Percentiles rank a stretch among this genome's conserved stretches.
These are phyloP conservation scores for Phlyctochytrium bullatum DNA, from an alignment of 192 early-diverging fungal genomes.

Conservation along the genomic window DNA sequence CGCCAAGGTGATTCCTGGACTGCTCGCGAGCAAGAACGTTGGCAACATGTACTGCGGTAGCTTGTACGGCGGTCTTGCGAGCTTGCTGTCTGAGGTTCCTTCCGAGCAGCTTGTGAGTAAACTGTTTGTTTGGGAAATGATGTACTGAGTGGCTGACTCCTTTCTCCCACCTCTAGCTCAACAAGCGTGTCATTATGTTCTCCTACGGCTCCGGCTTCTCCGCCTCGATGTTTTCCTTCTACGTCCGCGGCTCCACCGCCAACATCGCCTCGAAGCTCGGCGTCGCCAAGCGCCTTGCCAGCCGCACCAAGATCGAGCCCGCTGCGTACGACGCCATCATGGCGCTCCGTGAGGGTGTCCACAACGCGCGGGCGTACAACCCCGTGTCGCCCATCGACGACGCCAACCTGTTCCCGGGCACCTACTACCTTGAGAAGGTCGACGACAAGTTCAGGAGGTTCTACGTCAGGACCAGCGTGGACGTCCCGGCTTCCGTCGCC, in stretches of 20 bases:
- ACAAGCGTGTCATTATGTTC: constrained; percentile 87
- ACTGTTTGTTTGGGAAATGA: neutral
- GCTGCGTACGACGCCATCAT: constrained; percentile 76
- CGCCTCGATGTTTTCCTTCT: constrained; percentile 90
- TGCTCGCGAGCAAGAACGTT: constrained; percentile 81
- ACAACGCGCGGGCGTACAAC: constrained; percentile 77
- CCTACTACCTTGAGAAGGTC: constrained; percentile 85
- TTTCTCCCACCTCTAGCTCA: constrained; percentile 31
- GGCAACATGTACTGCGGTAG: constrained; percentile 93
- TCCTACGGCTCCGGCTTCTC: constrained; percentile 98
- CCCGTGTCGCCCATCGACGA: constrained; percentile 67
- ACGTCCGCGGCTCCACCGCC: constrained; percentile 65
- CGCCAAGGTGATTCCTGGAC: constrained; percentile 72
- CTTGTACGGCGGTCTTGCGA: constrained; percentile 71
- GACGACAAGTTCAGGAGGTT: constrained; percentile 90
- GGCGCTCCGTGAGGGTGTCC: constrained; percentile 81
- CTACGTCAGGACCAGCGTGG: constrained; percentile 47
- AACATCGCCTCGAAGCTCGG: constrained; percentile 62
- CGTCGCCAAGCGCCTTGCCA: constrained; percentile 67
- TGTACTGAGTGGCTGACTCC: constrained; percentile 2
- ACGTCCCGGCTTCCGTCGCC: neutral
- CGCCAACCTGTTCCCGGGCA: constrained; percentile 67
- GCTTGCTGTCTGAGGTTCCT: constrained; percentile 72
- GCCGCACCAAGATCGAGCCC: constrained; percentile 74
- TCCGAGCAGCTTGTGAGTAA: constrained; percentile 60